Base-by-base conservation (phyloP, 345 rosid species). In the Abelmoschus esculentus region DNA sequence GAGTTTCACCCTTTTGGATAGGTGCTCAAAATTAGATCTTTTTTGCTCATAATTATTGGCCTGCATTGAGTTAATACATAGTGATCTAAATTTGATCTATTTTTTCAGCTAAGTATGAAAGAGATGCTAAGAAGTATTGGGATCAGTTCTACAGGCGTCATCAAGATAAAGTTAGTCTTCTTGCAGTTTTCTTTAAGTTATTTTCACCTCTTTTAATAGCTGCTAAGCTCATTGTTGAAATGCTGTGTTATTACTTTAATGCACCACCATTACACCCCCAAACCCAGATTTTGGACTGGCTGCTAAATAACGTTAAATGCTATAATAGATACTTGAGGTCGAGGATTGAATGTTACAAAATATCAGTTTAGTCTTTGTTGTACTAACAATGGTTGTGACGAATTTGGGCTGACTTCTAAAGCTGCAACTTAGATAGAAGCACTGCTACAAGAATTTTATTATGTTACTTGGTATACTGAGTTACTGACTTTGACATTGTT, bases 61-160 rank as follows among this genome's bases (percentile, higher is more conserved):
- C 34, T 32, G 5, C 38, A 31, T 15, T 17, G 11, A 61, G 47
- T 61, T 10, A 12, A 42, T 63, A 17, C 15, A 17, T 4, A 7
- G 50, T 40, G 12, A 12, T 49, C 31, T 29, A 19, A 66, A 46
- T 53, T 26, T 44, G 11, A 22, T 49, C 9, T 49, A 15, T n/a
- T n/a, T 5, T 31, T 19, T 46, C 80, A 90, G 97, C 89, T 15
- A 93, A 89, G 83, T 93, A 90, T 47, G 96, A 93, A 76, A 86
- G 73, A 55, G 97, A 89, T 57, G 96, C 98, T 77, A 87, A 80
- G 75, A 93, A 85, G 84, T 90, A 89, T 47, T 89, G 98, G 98
- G 98, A 90, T 72, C 74, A 80, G 55, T 93, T 93, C 80, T 93
- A 86, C 77, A 89, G 87, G 83, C 87, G 85, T 32, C 96, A 93